These are phyloP conservation scores for Boletales sp. DNA, from an alignment of 768 basidiomycete genomes.

Conservation along the genomic window DNA sequence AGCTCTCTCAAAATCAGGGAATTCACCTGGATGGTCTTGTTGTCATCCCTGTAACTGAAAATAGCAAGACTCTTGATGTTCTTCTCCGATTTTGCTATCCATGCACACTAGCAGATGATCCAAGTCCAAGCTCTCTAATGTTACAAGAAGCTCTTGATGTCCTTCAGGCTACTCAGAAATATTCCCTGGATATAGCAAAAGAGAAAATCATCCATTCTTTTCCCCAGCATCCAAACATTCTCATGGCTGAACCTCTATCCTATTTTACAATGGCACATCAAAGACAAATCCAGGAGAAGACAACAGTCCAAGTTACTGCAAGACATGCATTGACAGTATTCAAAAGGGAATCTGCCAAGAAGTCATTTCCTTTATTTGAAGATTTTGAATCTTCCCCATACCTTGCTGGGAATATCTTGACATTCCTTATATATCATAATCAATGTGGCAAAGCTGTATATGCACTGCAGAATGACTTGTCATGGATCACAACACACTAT, in stretches of 20 bases:
- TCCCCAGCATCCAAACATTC: slow-evolving; percentile 11
- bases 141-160: slow-evolving; percentile 5
- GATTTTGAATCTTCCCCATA: background rate
- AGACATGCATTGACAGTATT: slow-evolving; percentile 23
- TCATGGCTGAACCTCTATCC: slow-evolving; percentile 20
- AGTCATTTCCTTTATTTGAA: slow-evolving; percentile 15
- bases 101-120: slow-evolving; percentile 21
- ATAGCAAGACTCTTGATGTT: slow-evolving; percentile 16
- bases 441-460: slow-evolving; percentile 13
- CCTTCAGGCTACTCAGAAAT: slow-evolving; percentile 16
- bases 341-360: slow-evolving; percentile 11
- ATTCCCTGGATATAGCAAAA: slow-evolving; percentile 12
- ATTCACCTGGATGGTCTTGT: slow-evolving; percentile 11
- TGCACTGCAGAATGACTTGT: background rate
- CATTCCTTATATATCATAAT: slow-evolving; percentile 19
- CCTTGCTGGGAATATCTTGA: slow-evolving; percentile 22
- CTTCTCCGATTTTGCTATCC: slow-evolving; percentile 27
- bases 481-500: slow-evolving; percentile 17
- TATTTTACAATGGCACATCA: slow-evolving; percentile 30
- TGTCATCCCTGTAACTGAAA: slow-evolving; percentile 20
- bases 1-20: slow-evolving; percentile 8
- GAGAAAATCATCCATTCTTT: slow-evolving; percentile 16
- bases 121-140: slow-evolving; percentile 3
- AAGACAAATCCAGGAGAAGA: slow-evolving; percentile 19
- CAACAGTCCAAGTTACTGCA: slow-evolving; percentile 17